A percentile compares a stretch with the other conserved stretches of the same genome.
phyloP scores from a whole-genome alignment of 148 eudicot species.

The Arctostaphylos glauca region DNA sequence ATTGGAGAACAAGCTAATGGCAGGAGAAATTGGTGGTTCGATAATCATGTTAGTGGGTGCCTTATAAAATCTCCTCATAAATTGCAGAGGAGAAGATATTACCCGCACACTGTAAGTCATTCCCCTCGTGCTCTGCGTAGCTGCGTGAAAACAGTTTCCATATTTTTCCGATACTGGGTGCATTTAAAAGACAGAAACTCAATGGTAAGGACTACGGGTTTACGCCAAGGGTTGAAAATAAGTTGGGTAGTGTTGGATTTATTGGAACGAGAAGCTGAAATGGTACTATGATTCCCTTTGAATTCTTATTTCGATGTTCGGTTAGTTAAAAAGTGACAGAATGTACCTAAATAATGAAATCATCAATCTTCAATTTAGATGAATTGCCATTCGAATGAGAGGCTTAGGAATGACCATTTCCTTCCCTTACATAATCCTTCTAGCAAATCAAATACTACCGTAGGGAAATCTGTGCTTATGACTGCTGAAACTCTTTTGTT shows the following conservation, averaged over 20 bases:
- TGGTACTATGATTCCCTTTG: background rate
- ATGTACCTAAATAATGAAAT: background rate
- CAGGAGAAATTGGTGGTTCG: background rate
- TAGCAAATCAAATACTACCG: background rate
- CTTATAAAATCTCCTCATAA: background rate
- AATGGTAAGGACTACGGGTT: background rate
- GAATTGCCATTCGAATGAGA: background rate
- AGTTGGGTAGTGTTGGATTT: background rate
- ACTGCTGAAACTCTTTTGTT: background rate
- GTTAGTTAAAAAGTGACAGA: background rate
- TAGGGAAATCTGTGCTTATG: background rate
- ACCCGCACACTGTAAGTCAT: constrained; percentile 14
- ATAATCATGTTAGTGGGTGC: background rate
- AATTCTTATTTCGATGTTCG: background rate
- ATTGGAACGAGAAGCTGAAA: background rate
- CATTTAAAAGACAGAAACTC: background rate
- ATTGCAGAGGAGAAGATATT: background rate
- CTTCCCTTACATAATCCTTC: background rate
- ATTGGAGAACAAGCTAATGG: background rate
- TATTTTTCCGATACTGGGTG: background rate
- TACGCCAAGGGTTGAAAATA: background rate
- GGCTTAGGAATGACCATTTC: background rate
- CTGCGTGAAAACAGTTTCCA: background rate
- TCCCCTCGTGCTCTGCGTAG: background rate
- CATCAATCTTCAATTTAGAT: background rate